Base-by-base conservation (phyloP, 106 monocot genomes). In the Dactylorhiza incarnata region DNA sequence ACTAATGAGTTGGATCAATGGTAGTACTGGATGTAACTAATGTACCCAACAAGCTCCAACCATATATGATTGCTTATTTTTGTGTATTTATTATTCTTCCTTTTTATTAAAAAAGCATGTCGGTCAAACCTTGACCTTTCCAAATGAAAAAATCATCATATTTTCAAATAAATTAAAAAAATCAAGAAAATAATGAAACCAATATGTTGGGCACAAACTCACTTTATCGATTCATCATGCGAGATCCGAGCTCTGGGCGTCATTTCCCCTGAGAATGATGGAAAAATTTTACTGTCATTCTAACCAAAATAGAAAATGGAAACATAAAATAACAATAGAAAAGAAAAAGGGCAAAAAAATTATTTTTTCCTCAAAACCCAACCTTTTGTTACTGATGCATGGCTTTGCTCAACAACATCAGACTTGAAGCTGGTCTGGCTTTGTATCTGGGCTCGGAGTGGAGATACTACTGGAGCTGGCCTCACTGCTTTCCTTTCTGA, bases 381-480 rank as follows among this genome's bases (percentile, higher is more conserved):
- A 71, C 56, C 75, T 80, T 46, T 80, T 19, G 74, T 15, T 49
- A 20, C 24, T n/a, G 52, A 5, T 3, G 3, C 24, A 55, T 23
- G 53, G 71, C 8, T 22, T n/a, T 24, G 72, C 0, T 23, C 51
- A 22, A 0, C 13, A n/a, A 17, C 13, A 2, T 75, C 76, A 6
- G 74, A 59, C 71, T 77, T 85, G 58, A 20, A 24, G 58, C 69
- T 81, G 24, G 58, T 4, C 24, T 78, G 84, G 82, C 20, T 74
- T 24, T 87, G 82, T 73, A 87, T 81, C 77, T 91, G 81, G 48
- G 76, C 67, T 5, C 88, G 87, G 53, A 90, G 80, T 23, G 84
- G 87, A 7, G 88, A 90, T 9, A 81, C 43, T 13, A 67, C 29
- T 14, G 91, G 91, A 15, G 95, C 87, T 17, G 82, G 52, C 3